phyloP scores from a whole-genome alignment of 768 basidiomycete genomes.

The Agrocybe praecox region DNA sequence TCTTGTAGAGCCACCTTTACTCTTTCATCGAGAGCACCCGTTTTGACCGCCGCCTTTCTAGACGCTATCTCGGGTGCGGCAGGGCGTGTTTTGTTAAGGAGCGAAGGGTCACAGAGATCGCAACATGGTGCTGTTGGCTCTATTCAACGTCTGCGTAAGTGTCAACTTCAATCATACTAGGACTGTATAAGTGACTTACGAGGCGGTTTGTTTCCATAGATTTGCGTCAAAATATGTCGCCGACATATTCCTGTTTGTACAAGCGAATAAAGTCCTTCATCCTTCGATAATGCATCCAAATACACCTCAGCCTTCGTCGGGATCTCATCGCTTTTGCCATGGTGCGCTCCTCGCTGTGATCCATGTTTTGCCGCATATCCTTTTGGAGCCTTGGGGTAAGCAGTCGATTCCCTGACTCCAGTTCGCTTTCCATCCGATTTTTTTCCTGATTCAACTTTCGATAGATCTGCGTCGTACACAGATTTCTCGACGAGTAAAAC shows the following conservation, averaged over 20 bases:
- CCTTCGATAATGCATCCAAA: constrained; percentile 13
- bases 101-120: constrained; percentile 18
- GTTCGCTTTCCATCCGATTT: neutral
- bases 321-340: constrained; percentile 9
- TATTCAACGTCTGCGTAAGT: neutral
- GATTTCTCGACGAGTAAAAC: neutral
- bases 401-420: constrained; percentile 6
- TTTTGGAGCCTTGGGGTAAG: constrained; percentile 14
- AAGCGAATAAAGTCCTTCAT: constrained; percentile 30
- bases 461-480: constrained; percentile 14
- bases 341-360: constrained; percentile 11
- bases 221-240: constrained; percentile 15
- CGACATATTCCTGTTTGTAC: constrained; percentile 30
- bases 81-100: constrained; percentile 18
- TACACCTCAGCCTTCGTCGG: constrained; percentile 1
- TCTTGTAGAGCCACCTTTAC: neutral
- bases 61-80: neutral
- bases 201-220: constrained; percentile 18
- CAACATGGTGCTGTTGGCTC: constrained; percentile 26
- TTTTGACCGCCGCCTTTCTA: constrained; percentile 9
- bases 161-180: neutral
- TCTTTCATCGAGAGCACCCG: constrained; percentile 9
- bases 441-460: neutral
- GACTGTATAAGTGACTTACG: constrained; percentile 9
- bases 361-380: constrained; percentile 13